Conservation (phyloP, 2,329 filamentous ascomycete genomes). For the Colletotrichum tropicale region DNA sequence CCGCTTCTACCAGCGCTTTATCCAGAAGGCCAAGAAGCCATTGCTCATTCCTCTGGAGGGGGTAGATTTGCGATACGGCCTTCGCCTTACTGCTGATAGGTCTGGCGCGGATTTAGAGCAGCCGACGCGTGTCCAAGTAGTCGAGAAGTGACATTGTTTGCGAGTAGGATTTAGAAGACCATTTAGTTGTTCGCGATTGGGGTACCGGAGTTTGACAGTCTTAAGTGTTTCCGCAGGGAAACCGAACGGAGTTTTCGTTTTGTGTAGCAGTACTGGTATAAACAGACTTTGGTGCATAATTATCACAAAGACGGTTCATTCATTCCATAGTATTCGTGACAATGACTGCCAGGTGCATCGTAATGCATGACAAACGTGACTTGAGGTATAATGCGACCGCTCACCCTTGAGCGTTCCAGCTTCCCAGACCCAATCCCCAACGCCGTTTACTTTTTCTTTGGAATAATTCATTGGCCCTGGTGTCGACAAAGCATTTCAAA, state of each 20-base stretch:
- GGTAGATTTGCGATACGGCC: constrained; percentile 27
- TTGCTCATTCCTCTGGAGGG: constrained; percentile 26
- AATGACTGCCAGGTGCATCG: neutral
- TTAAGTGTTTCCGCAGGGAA: neutral
- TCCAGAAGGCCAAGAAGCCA: constrained; percentile 2
- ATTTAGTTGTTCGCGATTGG: neutral
- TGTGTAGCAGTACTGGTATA: neutral
- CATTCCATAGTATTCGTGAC: constrained; percentile 1
- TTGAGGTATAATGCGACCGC: constrained; percentile 15
- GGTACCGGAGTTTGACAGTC: neutral
- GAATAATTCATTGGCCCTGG: neutral
- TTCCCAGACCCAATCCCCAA: constrained; percentile 5
- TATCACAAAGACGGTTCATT: neutral
- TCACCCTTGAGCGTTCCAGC: neutral
- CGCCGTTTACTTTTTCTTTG: neutral
- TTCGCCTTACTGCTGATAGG: constrained; percentile 2
- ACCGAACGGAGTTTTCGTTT: neutral
- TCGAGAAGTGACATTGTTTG: neutral
- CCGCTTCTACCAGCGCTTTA: constrained; percentile 17
- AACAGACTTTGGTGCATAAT: neutral
- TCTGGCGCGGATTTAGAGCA: neutral
- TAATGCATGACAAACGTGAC: constrained; percentile 3
- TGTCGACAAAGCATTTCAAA: neutral
- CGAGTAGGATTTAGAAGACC: neutral
- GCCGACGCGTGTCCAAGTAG: neutral